phyloP scores from a whole-genome alignment of 192 early-diverging fungal genomes.

The Umbelopsis isabellina region DNA sequence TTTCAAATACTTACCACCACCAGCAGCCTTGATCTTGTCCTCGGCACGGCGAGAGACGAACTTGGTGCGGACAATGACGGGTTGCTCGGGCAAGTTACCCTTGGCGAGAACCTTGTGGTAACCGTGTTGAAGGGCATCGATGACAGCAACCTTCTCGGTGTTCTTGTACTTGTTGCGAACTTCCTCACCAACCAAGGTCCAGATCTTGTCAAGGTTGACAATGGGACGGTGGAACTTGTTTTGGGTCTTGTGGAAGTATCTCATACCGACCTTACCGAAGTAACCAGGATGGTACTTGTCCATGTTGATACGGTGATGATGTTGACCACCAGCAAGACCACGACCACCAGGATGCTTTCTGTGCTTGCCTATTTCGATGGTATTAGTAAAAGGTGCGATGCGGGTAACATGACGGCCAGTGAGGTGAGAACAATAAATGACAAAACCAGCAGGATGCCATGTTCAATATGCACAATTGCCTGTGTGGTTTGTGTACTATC shows the following conservation, averaged over 20 bases:
- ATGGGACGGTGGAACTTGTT: slow-evolving; percentile 85
- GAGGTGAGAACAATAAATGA: too few relatives aligned
- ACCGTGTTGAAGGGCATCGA: slow-evolving; percentile 83
- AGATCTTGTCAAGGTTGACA: slow-evolving; percentile 94
- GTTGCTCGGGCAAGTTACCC: slow-evolving; percentile 84
- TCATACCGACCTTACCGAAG: slow-evolving; percentile 99
- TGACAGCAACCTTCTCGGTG: slow-evolving; percentile 90
- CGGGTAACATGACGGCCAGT: too few relatives aligned
- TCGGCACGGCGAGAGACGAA: slow-evolving; percentile 92
- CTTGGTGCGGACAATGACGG: slow-evolving; percentile 95
- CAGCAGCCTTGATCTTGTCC: slow-evolving; percentile 98
- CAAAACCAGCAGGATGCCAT: too few relatives aligned
- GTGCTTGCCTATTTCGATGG: slow-evolving; percentile 77
- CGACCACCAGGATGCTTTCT: slow-evolving; percentile 99
- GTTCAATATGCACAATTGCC: too few relatives aligned
- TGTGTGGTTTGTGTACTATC: too few relatives aligned
- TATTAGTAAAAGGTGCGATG: too few relatives aligned
- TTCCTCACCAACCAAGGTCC: slow-evolving; percentile 88
- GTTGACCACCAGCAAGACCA: slow-evolving; percentile 99
- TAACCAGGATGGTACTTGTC: slow-evolving; percentile 99
- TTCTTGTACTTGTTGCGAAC: slow-evolving; percentile 81
- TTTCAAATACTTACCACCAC: slow-evolving; percentile 64
- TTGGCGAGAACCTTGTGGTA: slow-evolving; percentile 97
- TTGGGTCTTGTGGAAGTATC: slow-evolving; percentile 96
- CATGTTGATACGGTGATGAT: slow-evolving; percentile 99